phyloP scores from a whole-genome alignment of 192 early-diverging fungal genomes.

The Coemansia sp. region DNA sequence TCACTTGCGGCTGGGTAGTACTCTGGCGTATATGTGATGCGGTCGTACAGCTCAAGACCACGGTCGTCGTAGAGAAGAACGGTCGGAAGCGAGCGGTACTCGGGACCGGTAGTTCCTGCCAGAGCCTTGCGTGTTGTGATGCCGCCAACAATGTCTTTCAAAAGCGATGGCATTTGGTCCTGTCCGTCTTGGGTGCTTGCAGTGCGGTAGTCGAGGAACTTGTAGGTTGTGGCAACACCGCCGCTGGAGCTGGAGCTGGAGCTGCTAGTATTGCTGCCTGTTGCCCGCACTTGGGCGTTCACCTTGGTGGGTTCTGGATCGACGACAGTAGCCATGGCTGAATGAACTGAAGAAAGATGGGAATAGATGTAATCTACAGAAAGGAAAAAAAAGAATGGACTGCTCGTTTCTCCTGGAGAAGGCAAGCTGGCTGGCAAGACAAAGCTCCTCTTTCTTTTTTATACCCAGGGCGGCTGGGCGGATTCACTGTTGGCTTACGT shows the following conservation, averaged over 20 bases:
- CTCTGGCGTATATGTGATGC: constrained; percentile 82
- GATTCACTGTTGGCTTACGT: too few relatives aligned
- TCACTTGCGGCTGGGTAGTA: constrained; percentile 90
- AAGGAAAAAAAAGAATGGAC: not conserved
- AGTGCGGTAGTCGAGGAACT: constrained; percentile 4
- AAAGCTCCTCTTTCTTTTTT: too few relatives aligned
- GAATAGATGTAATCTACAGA: not conserved
- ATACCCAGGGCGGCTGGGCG: too few relatives aligned
- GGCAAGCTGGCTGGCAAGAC: not conserved
- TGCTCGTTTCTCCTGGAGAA: not conserved
- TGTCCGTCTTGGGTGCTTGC: not conserved
- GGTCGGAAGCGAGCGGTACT: constrained; percentile 61
- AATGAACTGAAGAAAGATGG: not conserved
- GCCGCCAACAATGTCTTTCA: constrained; percentile 24
- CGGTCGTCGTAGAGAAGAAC: constrained; percentile 82
- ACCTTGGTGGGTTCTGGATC: not conserved
- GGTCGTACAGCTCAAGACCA: constrained; percentile 86
- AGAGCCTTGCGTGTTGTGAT: constrained; percentile 20
- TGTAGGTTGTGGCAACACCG: not conserved
- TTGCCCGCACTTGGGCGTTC: not conserved
- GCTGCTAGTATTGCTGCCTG: not conserved
- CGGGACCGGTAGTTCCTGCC: constrained; percentile 9
- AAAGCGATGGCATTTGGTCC: constrained; percentile 16
- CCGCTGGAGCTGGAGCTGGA: not conserved
- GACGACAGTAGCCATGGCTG: not conserved